Evolutionary conservation across 1,284 basidiomycete genomes (phyloP), one percentile per base, ranked within the genome.

Genomic region (Irpex rosettiformis): DNA sequence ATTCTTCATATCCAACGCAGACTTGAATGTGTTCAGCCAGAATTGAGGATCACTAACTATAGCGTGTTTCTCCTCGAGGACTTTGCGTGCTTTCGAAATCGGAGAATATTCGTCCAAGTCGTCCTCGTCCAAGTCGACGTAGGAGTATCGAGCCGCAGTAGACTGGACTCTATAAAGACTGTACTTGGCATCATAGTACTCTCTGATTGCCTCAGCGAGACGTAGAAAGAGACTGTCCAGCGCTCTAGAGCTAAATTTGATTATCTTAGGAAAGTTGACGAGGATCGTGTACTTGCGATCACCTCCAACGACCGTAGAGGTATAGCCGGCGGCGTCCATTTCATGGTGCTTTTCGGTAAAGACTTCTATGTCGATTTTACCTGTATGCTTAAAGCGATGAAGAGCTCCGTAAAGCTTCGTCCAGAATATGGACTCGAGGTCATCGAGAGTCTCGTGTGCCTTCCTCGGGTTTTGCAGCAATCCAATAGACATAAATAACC

Each of bases 401-500:
- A 52, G 49, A 4, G 25, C 24, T 10, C 21, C 22, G 24, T 52
- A 52, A 27, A 52, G 8, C 16, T 24, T 8, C 16, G 29, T 29
- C 49, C 49, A 52, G n/a, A 52, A 52, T 8, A 52, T 29, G n/a
- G 49, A 21, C 16, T 52, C 49, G 21, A 52, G 49, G 6, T 52
- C 49, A 24, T 52, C 49, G 16, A 16, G 8, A 16, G 27, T 52
- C 24, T 52, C 49, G 49, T 52, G 49, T 16, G 24, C 24, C 49
- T 52, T 52, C 10, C 27, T 16, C 8, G 24, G 49, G 18, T 24
- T n/a, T 21, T 8, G 24, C 16, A 52, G 49, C 24, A 52, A 29
- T 21, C 21, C 24, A 27, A 25, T 22, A 21, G 49, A 52, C 49
- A 52, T 52, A 24, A 52, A 52, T 8, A 8, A 4, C 49, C 49